Evolutionary conservation across 108 stramenopile genomes (phyloP).

Genomic region (Stephanodiscus triporus): DNA sequence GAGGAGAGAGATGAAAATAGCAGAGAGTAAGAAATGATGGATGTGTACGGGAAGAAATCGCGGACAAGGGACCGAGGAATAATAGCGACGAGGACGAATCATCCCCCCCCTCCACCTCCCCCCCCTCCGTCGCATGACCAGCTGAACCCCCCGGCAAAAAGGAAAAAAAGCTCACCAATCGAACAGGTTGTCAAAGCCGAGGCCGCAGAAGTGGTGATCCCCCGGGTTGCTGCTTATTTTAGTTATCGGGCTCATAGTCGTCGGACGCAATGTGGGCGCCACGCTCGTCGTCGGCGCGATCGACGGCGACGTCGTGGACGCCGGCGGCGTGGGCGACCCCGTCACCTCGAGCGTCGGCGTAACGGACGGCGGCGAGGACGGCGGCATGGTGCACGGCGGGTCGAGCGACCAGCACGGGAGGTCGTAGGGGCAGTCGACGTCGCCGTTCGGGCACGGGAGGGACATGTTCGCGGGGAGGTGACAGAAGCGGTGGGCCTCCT

Average conservation of each 20-base stretch:
- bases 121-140: too few relatives aligned
- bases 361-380: constrained; percentile 8
- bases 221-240: constrained; percentile 5
- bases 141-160: too few relatives aligned
- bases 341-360: background rate
- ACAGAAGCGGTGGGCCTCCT: constrained; percentile 34
- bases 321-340: too few relatives aligned
- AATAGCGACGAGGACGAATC: too few relatives aligned
- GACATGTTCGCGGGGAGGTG: constrained; percentile 31
- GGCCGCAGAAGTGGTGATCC: constrained; percentile 42
- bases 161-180: constrained; percentile 41
- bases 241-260: constrained; percentile 17
- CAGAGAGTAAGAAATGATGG: too few relatives aligned
- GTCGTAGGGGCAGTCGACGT: constrained; percentile 33
- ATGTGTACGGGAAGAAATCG: too few relatives aligned
- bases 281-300: too few relatives aligned
- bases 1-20: too few relatives aligned
- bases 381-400: constrained; percentile 28
- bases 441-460: constrained; percentile 31
- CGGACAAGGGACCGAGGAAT: too few relatives aligned
- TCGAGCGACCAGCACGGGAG: constrained; percentile 29
- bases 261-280: background rate
- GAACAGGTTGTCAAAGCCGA: constrained; percentile 44
- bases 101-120: too few relatives aligned
- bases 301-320: too few relatives aligned